These are phyloP conservation scores for Phellinidium pouzarii DNA, from an alignment of 1,284 basidiomycete species.

Conservation along the genomic window DNA sequence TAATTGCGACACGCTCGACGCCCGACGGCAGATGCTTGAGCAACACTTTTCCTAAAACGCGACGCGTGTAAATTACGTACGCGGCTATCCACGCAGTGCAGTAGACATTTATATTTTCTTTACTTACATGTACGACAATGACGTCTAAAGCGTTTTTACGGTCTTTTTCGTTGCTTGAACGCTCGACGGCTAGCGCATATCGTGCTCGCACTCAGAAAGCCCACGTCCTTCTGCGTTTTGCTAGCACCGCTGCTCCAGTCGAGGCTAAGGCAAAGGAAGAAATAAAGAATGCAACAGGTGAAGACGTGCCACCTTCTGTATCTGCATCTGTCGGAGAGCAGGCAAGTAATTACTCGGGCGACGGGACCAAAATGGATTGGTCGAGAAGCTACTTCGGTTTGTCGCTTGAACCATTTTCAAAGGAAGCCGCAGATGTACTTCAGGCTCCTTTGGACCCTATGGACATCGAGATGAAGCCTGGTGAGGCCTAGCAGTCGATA, in stretches of 20 bases:
- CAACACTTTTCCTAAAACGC: neutral
- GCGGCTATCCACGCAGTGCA: neutral
- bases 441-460: slow-evolving; percentile 68
- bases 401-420: slow-evolving; percentile 71
- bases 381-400: slow-evolving; percentile 83
- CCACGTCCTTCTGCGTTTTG: slow-evolving; percentile 23
- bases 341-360: slow-evolving; percentile 7
- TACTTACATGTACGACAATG: neutral
- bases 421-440: slow-evolving; percentile 69
- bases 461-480: slow-evolving; percentile 94
- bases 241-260: slow-evolving; percentile 24
- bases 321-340: neutral
- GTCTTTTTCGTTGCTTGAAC: neutral
- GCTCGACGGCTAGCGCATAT: slow-evolving; percentile 18
- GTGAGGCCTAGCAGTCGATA: slow-evolving; percentile 35
- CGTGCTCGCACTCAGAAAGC: slow-evolving; percentile 8
- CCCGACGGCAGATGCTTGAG: neutral
- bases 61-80: neutral
- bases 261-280: slow-evolving; percentile 12
- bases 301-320: neutral
- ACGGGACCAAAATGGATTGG: slow-evolving; percentile 60
- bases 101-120: neutral
- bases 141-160: neutral
- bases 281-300: neutral
- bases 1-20: slow-evolving; percentile 19